Evolutionary conservation across 2,329 filamentous ascomycete genomes (phyloP).

Genomic region (Cladosporium oxysporum): DNA sequence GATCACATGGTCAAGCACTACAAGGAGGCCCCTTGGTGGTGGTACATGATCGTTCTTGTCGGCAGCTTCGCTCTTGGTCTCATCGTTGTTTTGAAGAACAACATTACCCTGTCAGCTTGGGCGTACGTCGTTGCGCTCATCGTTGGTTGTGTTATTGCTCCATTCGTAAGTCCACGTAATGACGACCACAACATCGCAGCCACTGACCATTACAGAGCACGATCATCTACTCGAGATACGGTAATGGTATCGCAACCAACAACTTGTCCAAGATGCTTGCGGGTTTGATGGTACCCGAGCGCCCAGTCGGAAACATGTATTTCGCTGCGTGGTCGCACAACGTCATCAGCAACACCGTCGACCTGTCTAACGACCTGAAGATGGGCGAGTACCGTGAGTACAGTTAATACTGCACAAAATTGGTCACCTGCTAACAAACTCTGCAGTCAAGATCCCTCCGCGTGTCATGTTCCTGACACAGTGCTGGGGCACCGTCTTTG

Average conservation of each 20-base stretch:
- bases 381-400: conserved; percentile 56
- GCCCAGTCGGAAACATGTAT: conserved; percentile 59
- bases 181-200: not conserved
- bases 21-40: conserved; percentile 49
- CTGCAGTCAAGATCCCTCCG: conserved; percentile 52
- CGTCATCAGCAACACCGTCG: conserved; percentile 54
- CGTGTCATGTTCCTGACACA: conserved; percentile 59
- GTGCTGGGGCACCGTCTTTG: conserved; percentile 57
- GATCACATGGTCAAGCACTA: conserved; percentile 55
- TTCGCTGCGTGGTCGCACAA: conserved; percentile 62
- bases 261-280: conserved; percentile 61
- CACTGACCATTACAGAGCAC: conserved; percentile 40
- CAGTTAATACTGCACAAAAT: conserved; percentile 37
- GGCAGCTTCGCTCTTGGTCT: conserved; percentile 35
- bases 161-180: conserved; percentile 39
- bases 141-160: conserved; percentile 45
- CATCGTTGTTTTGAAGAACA: conserved; percentile 34
- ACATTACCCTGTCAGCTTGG: conserved; percentile 38
- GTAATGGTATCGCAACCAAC: conserved; percentile 61
- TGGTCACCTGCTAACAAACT: not conserved
- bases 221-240: conserved; percentile 44
- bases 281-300: conserved; percentile 53
- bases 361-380: conserved; percentile 56
- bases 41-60: conserved; percentile 36
- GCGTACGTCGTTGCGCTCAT: conserved; percentile 34